Evolutionary conservation across 805 yeast genomes (phyloP).

Genomic region (Metschnikowia matae): DNA sequence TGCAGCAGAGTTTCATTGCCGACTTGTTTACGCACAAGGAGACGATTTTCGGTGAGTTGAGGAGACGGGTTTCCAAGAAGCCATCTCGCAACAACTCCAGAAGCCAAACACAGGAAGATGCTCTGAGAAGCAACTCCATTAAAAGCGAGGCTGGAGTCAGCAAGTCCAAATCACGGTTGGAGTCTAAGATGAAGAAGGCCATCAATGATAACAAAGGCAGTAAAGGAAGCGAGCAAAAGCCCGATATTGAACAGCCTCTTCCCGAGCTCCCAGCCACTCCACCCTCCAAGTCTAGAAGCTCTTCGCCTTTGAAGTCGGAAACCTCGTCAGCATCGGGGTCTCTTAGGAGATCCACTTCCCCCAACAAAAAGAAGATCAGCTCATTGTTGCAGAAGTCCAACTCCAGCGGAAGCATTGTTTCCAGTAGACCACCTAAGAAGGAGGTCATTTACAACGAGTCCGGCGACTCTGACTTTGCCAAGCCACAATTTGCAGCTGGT

Average conservation of each 20-base stretch:
- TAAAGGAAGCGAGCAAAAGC: not conserved
- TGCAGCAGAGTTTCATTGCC: slow-evolving; percentile 50
- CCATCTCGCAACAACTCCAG: slow-evolving; percentile 11
- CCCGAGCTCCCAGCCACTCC: slow-evolving; percentile 21
- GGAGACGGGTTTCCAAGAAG: slow-evolving; percentile 32
- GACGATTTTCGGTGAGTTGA: slow-evolving; percentile 59
- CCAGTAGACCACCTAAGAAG: slow-evolving; percentile 23
- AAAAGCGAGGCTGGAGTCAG: not conserved
- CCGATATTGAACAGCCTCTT: not conserved
- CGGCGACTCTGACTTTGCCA: slow-evolving; percentile 19
- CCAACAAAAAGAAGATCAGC: slow-evolving; percentile 31
- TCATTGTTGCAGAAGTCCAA: slow-evolving; percentile 2
- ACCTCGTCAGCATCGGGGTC: slow-evolving; percentile 10
- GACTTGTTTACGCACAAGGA: slow-evolving; percentile 62
- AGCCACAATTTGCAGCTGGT: slow-evolving; percentile 26
- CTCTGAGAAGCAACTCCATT: slow-evolving; percentile 5
- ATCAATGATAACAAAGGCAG: slow-evolving; percentile 2
- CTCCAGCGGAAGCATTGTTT: slow-evolving; percentile 14
- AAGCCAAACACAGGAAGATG: not conserved
- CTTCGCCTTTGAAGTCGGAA: slow-evolving; percentile 13
- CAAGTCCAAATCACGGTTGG: slow-evolving; percentile 8
- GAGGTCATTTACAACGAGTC: slow-evolving; percentile 22
- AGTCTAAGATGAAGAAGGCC: slow-evolving; percentile 11
- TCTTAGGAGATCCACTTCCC: slow-evolving; percentile 36
- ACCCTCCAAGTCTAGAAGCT: slow-evolving; percentile 10